Conservation (phyloP, 345 rosid species). For the Psidium friedrichsthalianum region DNA sequence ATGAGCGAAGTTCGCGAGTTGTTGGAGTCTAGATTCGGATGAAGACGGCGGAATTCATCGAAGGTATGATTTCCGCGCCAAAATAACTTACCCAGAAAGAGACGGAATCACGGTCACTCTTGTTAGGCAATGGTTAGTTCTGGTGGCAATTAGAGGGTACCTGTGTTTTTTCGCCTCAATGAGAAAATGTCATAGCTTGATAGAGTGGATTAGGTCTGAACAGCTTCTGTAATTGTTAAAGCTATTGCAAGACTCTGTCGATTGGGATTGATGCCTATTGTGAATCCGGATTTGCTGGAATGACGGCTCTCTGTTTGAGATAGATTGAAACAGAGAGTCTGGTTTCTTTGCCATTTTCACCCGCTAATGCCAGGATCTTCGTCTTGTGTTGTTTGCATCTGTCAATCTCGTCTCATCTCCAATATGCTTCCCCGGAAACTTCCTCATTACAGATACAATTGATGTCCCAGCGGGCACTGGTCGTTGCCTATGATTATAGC, state of each 20-base stretch:
- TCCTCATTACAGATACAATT: neutral
- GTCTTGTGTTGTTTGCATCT: neutral
- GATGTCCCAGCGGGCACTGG: neutral
- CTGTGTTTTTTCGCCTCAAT: neutral
- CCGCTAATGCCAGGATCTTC: neutral
- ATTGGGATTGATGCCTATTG: neutral
- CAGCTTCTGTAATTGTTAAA: neutral
- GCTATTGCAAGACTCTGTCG: neutral
- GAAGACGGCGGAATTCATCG: neutral
- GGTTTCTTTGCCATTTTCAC: neutral
- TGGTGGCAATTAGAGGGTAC: neutral
- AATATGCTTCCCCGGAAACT: neutral
- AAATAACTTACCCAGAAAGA: neutral
- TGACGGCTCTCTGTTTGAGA: neutral
- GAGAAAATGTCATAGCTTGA: neutral
- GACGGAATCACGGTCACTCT: neutral
- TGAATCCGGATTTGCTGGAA: neutral
- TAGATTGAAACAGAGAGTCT: neutral
- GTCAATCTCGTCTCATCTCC: neutral
- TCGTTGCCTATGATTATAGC: neutral
- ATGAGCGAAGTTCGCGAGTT: constrained; percentile 14
- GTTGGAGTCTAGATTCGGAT: neutral
- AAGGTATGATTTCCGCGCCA: neutral
- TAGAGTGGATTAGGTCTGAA: neutral
- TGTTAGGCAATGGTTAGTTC: neutral